Evolutionary conservation across 371 early-diverging fungal genomes (phyloP).

Genomic region (Batkoa obscura): DNA sequence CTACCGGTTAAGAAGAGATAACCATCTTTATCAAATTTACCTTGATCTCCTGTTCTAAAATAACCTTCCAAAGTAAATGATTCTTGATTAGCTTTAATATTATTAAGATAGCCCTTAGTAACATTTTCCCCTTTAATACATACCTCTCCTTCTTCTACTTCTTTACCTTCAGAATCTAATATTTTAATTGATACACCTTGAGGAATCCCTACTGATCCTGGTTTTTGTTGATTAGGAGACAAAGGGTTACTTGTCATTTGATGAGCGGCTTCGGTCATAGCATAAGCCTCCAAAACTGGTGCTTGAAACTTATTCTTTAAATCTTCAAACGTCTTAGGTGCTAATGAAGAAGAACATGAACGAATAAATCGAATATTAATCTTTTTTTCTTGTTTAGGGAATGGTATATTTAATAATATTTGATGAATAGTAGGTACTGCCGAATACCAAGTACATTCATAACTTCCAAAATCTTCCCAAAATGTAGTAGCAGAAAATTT

Average conservation of each 20-base stretch:
- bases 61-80: constrained; percentile 40
- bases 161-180: constrained; percentile 36
- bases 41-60: constrained; percentile 71
- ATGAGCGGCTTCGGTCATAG: constrained; percentile 84
- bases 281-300: constrained; percentile 75
- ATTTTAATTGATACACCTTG: constrained; percentile 64
- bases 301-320: constrained; percentile 49
- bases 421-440: constrained; percentile 87
- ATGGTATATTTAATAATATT: constrained; percentile 39
- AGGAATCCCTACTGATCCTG: constrained; percentile 65
- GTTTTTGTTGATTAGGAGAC: constrained; percentile 48
- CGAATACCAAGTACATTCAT: constrained; percentile 52
- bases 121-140: constrained; percentile 68
- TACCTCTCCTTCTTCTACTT: constrained; percentile 51
- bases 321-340: constrained; percentile 47
- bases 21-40: constrained; percentile 46
- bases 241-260: constrained; percentile 76
- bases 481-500: constrained; percentile 61
- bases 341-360: constrained; percentile 62
- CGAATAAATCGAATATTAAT: constrained; percentile 62
- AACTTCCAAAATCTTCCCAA: constrained; percentile 46
- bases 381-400: constrained; percentile 14
- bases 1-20: constrained; percentile 55
- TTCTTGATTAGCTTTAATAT: constrained; percentile 46
- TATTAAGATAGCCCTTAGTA: constrained; percentile 61